Base-by-base conservation (phyloP, 1,284 basidiomycete species). In the Cryptococcus hybrid region DNA sequence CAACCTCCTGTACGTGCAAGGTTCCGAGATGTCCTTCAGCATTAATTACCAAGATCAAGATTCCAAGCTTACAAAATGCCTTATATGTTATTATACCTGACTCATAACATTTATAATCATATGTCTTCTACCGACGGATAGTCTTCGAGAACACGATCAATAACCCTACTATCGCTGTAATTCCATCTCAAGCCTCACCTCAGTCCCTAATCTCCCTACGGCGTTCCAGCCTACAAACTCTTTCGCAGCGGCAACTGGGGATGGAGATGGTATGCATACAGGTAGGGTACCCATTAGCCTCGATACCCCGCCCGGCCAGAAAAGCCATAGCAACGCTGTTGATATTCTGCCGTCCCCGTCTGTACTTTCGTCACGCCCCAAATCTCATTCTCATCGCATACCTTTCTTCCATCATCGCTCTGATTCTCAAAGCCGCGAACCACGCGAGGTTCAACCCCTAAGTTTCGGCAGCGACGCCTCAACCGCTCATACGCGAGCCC, bases 1-100 rank as follows among this genome's bases (percentile, higher is more conserved):
- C 70, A 73, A 56, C 68, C 70, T 57, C 70, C 70, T 18, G 70
- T 73, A 52, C 52, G 70, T 68, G 37, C 49, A 43, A 46, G 43
- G 9, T 52, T 54, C 39, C 8, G 24, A 40, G 35, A 43, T 35
- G 11, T 47, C 34, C 46, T 47, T 47, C 46, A 47, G 30, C 46
- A 47, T 53, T 50, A 35, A 15, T 30, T 24, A 15, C 37, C 15
- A 47, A 39, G n/a, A 39, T 46, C 30, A 43, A 36, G 34, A 12
- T 7, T 5, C 48, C 11, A 39, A 50, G 48, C 48, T 50, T 35
- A 50, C 34, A 30, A 50, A 50, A 34, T n/a, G 15, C 35, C 34
- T 34, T 13, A 11, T 36, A 37, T 38, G 3, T 6, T 37, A 7
- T 37, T 47, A 12, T 30, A 7, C 13, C 12, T 47, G 12, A 30